Conservation (phyloP, 73 alveolate genomes). For the Blepharisma japonicum region DNA sequence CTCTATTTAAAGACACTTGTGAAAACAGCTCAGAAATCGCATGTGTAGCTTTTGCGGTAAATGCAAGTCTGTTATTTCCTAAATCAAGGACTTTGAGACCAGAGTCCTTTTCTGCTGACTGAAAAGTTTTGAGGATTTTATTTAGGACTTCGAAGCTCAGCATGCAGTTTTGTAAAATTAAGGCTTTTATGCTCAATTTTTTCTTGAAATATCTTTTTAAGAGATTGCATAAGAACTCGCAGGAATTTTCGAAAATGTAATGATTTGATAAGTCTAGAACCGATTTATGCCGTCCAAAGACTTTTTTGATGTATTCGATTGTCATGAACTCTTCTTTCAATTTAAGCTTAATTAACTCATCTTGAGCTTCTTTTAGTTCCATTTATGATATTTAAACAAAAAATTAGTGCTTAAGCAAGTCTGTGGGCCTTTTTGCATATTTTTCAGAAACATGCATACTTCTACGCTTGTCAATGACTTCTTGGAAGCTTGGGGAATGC, state of each 20-base stretch:
- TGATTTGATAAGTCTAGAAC: slow-evolving; percentile 24
- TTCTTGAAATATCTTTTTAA: not conserved
- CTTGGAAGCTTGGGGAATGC: no score
- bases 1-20: not conserved
- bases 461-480: no score
- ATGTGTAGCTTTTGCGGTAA: not conserved
- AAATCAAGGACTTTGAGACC: not conserved
- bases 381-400: not conserved
- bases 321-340: slow-evolving; percentile 8
- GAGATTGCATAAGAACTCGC: not conserved
- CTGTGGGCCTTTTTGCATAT: no score
- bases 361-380: slow-evolving; percentile 31
- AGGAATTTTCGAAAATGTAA: slow-evolving; percentile 1
- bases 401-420: no score
- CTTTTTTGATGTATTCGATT: slow-evolving; percentile 11
- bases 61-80: not conserved
- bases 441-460: no score
- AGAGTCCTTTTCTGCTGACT: not conserved
- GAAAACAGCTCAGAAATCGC: not conserved
- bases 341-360: slow-evolving; percentile 5
- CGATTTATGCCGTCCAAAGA: slow-evolving; percentile 13
- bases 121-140: not conserved
- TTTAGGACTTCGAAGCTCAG: not conserved
- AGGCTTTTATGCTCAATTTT: slow-evolving; percentile 1
- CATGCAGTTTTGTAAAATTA: slow-evolving; percentile 18